phyloP scores from a whole-genome alignment of 2,329 filamentous ascomycete genomes.

The Chrysoporthe austroafricana region DNA sequence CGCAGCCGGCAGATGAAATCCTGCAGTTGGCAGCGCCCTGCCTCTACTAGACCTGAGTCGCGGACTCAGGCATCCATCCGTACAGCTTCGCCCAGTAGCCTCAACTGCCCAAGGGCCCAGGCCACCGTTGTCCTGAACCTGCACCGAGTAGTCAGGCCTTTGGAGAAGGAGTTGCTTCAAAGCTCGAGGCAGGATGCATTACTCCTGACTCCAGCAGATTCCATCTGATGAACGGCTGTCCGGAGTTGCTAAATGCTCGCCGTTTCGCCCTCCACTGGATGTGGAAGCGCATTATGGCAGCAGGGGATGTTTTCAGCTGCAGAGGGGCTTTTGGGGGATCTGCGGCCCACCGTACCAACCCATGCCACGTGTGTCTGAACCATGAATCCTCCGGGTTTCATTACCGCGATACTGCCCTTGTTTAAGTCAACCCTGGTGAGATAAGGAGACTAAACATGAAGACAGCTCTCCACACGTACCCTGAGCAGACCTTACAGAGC shows the following conservation, averaged over 20 bases:
- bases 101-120: neutral
- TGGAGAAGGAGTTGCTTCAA: neutral
- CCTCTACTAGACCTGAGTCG: neutral
- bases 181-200: neutral
- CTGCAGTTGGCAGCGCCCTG: neutral
- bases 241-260: neutral
- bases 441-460: neutral
- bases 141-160: neutral
- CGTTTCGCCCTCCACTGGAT: neutral
- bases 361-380: constrained; percentile 1
- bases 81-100: neutral
- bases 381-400: neutral
- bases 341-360: neutral
- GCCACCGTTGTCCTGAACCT: neutral
- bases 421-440: neutral
- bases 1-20: neutral
- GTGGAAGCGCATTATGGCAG: neutral
- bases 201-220: neutral
- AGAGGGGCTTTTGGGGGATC: neutral
- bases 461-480: neutral
- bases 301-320: constrained; percentile 1
- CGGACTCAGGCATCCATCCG: no score
- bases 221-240: neutral
- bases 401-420: neutral
- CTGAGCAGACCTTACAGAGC: neutral